Conservation (phyloP, 495 filamentous ascomycete species). For the Trichocladium antarcticum region DNA sequence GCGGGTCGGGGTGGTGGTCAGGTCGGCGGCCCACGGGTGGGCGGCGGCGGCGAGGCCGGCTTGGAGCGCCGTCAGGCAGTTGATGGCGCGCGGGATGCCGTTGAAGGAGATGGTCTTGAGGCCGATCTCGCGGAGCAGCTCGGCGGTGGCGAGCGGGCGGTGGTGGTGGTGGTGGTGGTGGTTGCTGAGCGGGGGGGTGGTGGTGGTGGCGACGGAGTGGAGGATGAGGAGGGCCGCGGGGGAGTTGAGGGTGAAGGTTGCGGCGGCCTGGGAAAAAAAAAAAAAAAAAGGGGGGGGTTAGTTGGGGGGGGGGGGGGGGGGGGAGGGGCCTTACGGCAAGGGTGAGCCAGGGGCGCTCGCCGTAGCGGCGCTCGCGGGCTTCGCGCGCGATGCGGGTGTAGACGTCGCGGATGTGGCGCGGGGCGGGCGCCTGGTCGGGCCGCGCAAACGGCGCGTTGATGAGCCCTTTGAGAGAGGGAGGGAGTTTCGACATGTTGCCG, state of each 20-base stretch:
- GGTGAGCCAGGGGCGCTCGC: conserved; percentile 52
- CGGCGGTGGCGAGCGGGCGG: conserved; percentile 45
- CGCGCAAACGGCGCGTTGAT: conserved; percentile 58
- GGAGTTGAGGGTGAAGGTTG: conserved; percentile 31
- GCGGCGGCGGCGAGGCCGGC: conserved; percentile 32
- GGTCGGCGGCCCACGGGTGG: conserved; percentile 37
- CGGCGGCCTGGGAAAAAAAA: conserved; percentile 27
- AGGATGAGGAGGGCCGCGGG: conserved; percentile 25
- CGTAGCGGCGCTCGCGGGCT: conserved; percentile 44
- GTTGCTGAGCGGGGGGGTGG: conserved; percentile 10
- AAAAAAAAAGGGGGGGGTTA: not conserved
- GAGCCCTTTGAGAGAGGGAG: conserved; percentile 54
- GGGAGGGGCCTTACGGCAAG: conserved; percentile 40
- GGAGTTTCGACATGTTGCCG: conserved; percentile 55
- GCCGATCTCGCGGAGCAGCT: conserved; percentile 67
- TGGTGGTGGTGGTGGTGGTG: too few relatives aligned
- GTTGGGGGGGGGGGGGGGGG: not conserved
- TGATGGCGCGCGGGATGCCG: conserved; percentile 72
- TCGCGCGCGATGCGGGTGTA: conserved; percentile 49
- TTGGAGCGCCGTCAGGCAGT: conserved; percentile 59
- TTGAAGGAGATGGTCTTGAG: conserved; percentile 80
- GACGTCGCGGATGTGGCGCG: conserved; percentile 46
- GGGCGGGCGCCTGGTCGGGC: conserved; percentile 54
- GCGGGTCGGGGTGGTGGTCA: conserved; percentile 43
- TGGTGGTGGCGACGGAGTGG: conserved; percentile 41